phyloP scores from a whole-genome alignment of 1,284 basidiomycete genomes.

The Heterobasidion parviporum region DNA sequence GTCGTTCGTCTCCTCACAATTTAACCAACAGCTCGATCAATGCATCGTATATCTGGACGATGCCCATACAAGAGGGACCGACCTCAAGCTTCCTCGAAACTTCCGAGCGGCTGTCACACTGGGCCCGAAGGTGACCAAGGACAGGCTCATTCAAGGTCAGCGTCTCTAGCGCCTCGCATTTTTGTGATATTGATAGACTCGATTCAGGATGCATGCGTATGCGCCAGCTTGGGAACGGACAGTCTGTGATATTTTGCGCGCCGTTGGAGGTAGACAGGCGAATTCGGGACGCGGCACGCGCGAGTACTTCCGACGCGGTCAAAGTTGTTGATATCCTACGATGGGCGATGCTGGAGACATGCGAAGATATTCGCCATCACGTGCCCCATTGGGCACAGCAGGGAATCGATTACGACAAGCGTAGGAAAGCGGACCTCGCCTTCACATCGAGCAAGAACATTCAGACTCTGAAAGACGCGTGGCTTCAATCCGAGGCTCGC shows the following conservation, averaged over 20 bases:
- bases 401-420: slow-evolving; percentile 30
- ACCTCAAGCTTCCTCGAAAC: slow-evolving; percentile 38
- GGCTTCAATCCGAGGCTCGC: slow-evolving; percentile 32
- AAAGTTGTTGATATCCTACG: slow-evolving; percentile 28
- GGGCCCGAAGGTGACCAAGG: slow-evolving; percentile 46
- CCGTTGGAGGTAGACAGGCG: slow-evolving; percentile 34
- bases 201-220: slow-evolving; percentile 16
- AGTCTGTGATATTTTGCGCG: slow-evolving; percentile 42
- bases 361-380: slow-evolving; percentile 29
- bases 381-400: slow-evolving; percentile 40
- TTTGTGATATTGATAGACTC: not conserved
- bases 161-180: not conserved
- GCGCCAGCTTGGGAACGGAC: slow-evolving; percentile 40
- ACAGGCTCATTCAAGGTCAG: slow-evolving; percentile 44
- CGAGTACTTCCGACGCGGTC: slow-evolving; percentile 10
- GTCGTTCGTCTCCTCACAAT: slow-evolving; percentile 33
- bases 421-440: slow-evolving; percentile 24
- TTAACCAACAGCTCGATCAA: slow-evolving; percentile 30
- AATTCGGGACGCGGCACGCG: slow-evolving; percentile 24
- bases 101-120: slow-evolving; percentile 44
- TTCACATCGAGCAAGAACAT: not conserved
- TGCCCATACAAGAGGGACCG: slow-evolving; percentile 49
- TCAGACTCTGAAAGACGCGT: slow-evolving; percentile 16
- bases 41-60: slow-evolving; percentile 51
- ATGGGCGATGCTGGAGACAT: slow-evolving; percentile 40